A percentile compares a stretch with the other conserved stretches of the same genome.
Conservation (phyloP, 768 basidiomycete genomes). For the Phanerochaete sordida region DNA sequence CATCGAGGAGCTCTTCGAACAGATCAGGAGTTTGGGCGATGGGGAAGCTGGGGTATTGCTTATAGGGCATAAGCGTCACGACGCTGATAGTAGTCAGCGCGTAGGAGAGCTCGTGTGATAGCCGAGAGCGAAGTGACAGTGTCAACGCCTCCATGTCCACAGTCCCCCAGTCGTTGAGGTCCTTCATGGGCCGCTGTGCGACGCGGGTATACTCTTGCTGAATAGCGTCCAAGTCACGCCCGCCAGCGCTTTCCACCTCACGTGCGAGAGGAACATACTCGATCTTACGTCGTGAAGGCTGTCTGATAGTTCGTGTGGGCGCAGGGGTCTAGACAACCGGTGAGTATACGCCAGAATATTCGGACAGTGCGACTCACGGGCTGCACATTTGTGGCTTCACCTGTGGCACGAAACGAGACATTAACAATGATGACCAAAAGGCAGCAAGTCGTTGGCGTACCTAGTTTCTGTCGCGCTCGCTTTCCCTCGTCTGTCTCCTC, state of each 20-base stretch:
- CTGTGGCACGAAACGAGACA: background rate
- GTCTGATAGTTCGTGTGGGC: conserved; percentile 15
- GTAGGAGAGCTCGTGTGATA: conserved; percentile 84
- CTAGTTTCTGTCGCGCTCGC: conserved; percentile 68
- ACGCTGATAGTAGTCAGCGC: conserved; percentile 84
- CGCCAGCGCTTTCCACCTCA: conserved; percentile 73
- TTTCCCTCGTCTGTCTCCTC: conserved; percentile 62
- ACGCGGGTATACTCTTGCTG: conserved; percentile 55
- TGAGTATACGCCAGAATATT: background rate
- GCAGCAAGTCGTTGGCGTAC: conserved; percentile 35
- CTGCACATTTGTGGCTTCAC: background rate
- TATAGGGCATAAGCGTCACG: conserved; percentile 71
- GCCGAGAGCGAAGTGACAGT: conserved; percentile 87
- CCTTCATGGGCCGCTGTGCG: conserved; percentile 57
- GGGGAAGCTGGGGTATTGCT: conserved; percentile 56
- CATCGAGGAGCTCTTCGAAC: conserved; percentile 81
- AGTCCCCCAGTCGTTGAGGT: conserved; percentile 81
- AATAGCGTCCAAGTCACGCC: conserved; percentile 70
- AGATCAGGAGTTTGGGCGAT: conserved; percentile 76
- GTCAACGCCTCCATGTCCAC: conserved; percentile 91
- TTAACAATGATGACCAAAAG: conserved; percentile 5
- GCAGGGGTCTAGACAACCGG: conserved; percentile 1
- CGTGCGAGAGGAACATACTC: conserved; percentile 83
- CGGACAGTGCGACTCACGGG: background rate
- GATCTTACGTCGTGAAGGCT: conserved; percentile 63